These are phyloP conservation scores for Acanthochlamys bracteata DNA, from an alignment of 106 monocot species.

Conservation along the genomic window DNA sequence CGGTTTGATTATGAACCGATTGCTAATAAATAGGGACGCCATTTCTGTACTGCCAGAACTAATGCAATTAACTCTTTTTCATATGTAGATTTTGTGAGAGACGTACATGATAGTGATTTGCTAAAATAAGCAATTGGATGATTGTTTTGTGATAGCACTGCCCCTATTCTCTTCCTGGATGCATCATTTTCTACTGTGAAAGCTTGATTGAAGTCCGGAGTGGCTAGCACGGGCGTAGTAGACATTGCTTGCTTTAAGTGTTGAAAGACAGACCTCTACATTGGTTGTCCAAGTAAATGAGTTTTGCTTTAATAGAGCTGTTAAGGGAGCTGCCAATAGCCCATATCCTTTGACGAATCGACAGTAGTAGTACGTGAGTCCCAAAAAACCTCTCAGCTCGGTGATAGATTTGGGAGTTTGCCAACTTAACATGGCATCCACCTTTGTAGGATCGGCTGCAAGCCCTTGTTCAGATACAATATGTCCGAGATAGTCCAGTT, in stretches of 20 bases:
- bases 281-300: background rate
- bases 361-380: background rate
- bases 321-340: background rate
- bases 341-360: background rate
- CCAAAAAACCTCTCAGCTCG: background rate
- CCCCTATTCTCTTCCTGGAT: background rate
- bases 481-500: constrained; percentile 1
- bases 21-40: background rate
- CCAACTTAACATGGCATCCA: constrained; percentile 1
- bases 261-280: background rate
- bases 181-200: background rate
- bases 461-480: background rate
- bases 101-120: background rate
- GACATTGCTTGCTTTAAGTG: background rate
- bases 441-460: constrained; percentile 1
- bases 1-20: background rate
- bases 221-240: background rate
- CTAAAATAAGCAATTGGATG: background rate
- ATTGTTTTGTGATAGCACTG: background rate
- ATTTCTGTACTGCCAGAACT: background rate
- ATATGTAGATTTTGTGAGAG: no score
- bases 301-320: background rate
- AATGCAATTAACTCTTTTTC: constrained; percentile 1
- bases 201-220: background rate
- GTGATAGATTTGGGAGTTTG: background rate